Evolutionary conservation across 176 grass and related monocot genomes (phyloP).

Genomic region (sorghum (Sorghum bicolor)): Sorghum_bicolor_NCBIv3 NC_012875.2:5734501-5735000

Average conservation of each 20-base stretch:
- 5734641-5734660: background rate
- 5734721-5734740: background rate
- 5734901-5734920: background rate
- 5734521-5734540: conserved; percentile 42
- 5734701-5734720: background rate
- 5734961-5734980: too few species aligned
- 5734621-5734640: conserved; percentile 59
- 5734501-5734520: conserved; percentile 73
- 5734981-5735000: too few species aligned
- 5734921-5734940: background rate
- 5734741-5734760: too few species aligned
- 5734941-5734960: background rate
- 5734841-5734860: background rate
- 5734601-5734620: conserved; percentile 51
- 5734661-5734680: background rate
- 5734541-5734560: conserved; percentile 51
- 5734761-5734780: background rate
- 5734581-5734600: conserved; percentile 48
- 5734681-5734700: background rate
- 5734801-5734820: background rate
- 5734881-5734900: background rate
- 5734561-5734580: conserved; percentile 40
- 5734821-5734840: conserved; percentile 5
- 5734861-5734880: background rate
- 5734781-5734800: background rate